Percentiles rank a stretch among this genome's conserved stretches.
Evolutionary conservation across 2,329 filamentous ascomycete genomes (phyloP).

Genomic region (Tolypocladium cylindrosporum): DNA sequence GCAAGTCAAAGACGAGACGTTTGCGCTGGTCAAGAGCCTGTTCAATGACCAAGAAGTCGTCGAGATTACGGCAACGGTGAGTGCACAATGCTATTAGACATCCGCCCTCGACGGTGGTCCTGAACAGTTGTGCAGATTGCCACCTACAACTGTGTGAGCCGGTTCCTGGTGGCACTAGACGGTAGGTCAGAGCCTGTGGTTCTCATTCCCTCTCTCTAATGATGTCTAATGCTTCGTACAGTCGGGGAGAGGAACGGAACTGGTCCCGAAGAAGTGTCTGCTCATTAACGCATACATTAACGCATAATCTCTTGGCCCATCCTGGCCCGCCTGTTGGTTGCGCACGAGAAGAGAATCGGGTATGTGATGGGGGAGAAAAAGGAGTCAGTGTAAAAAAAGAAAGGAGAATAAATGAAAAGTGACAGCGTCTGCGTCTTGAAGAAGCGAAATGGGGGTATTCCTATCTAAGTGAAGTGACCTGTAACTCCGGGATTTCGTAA

Average conservation of each 20-base stretch:
- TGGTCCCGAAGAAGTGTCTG: conserved; percentile 32
- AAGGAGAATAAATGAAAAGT: no score
- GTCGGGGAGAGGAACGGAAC: conserved; percentile 48
- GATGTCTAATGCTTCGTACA: conserved; percentile 17
- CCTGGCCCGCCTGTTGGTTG: neutral
- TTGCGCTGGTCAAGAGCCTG: conserved; percentile 47
- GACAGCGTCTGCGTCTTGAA: neutral
- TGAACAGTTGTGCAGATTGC: conserved; percentile 35
- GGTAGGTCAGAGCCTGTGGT: conserved; percentile 34
- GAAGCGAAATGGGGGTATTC: conserved; percentile 26
- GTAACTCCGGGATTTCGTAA: conserved; percentile 5
- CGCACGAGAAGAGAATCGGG: neutral
- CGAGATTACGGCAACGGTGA: conserved; percentile 67
- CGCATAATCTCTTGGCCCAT: neutral
- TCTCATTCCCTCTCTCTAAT: neutral
- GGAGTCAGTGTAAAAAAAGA: neutral
- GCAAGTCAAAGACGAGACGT: conserved; percentile 57
- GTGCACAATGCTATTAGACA: conserved; percentile 8
- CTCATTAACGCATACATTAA: conserved; percentile 26
- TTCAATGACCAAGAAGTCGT: conserved; percentile 67
- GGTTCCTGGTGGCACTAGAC: conserved; percentile 74
- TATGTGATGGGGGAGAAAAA: neutral
- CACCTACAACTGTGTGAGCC: conserved; percentile 76
- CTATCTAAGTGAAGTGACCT: conserved; percentile 24
- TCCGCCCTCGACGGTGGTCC: neutral